Evolutionary conservation across 2,329 filamentous ascomycete species (phyloP).

Genomic region (Cephalotrichum gorgonifer): DNA sequence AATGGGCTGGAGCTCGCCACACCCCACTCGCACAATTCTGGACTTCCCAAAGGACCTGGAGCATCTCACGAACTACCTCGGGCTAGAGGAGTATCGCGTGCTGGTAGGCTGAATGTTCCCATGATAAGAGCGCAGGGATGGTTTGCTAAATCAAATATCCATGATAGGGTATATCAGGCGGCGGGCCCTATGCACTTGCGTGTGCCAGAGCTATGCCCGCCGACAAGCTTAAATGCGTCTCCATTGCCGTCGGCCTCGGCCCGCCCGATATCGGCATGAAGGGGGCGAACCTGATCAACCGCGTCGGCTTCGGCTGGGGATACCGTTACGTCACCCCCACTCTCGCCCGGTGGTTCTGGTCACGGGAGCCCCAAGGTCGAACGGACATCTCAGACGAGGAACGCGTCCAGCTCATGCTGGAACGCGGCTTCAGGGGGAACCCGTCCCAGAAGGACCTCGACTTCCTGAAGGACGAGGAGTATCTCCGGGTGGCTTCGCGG

Average conservation of each 20-base stretch:
- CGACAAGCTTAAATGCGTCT: slow-evolving; percentile 3
- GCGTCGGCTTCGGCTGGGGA: not conserved
- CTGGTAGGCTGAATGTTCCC: not conserved
- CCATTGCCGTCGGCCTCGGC: slow-evolving; percentile 3
- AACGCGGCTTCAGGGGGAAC: not conserved
- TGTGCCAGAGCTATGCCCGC: slow-evolving; percentile 4
- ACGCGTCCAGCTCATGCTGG: not conserved
- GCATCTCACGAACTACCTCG: slow-evolving; percentile 2
- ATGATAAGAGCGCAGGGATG: not conserved
- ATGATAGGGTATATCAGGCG: slow-evolving; percentile 1
- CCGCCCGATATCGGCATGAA: not conserved
- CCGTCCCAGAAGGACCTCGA: too few species aligned
- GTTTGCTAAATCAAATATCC: slow-evolving; percentile 1
- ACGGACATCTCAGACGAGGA: not conserved
- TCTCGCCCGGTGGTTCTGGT: not conserved
- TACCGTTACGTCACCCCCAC: not conserved
- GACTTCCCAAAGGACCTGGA: slow-evolving; percentile 4
- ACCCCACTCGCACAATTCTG: slow-evolving; percentile 1
- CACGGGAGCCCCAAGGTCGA: not conserved
- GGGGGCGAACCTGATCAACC: not conserved
- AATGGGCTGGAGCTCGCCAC: slow-evolving; percentile 1
- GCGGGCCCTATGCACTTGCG: slow-evolving; percentile 4
- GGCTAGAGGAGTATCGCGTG: not conserved
- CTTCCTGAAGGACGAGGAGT: not conserved
- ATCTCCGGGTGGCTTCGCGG: not conserved